These are phyloP conservation scores for Suillus plorans DNA, from an alignment of 768 basidiomycete species.

Conservation along the genomic window DNA sequence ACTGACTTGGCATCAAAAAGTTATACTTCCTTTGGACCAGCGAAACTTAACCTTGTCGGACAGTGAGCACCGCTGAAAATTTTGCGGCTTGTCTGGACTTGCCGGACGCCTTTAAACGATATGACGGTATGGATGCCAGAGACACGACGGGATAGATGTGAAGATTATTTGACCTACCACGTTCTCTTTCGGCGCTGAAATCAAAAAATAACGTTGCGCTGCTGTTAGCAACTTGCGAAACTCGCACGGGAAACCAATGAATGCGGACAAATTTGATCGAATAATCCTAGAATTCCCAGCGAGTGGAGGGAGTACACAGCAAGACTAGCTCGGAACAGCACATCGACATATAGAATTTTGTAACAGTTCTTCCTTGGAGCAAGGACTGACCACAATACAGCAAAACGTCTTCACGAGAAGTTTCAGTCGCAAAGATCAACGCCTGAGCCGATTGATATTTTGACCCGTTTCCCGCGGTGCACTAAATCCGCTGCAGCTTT, in stretches of 20 bases:
- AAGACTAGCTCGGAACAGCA: not conserved
- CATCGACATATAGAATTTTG: not conserved
- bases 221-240: not conserved
- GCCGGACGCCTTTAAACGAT: not conserved
- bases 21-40: not conserved
- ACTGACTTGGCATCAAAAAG: not conserved
- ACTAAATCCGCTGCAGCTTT: conserved; percentile 22
- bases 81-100: not conserved
- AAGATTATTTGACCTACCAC: not conserved
- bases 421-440: conserved; percentile 74
- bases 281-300: not conserved
- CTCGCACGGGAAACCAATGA: not conserved
- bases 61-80: not conserved
- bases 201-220: not conserved
- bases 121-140: not conserved
- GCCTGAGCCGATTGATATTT: conserved; percentile 66
- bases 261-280: not conserved
- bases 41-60: not conserved
- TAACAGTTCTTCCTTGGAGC: not conserved
- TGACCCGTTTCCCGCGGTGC: conserved; percentile 53
- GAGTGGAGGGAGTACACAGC: not conserved
- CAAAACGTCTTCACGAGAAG: not conserved
- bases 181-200: not conserved
- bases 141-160: not conserved
- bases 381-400: conserved; percentile 4